Base-by-base conservation (phyloP, 169 alveolate genomes). In the Miamiensis avidus region DNA sequence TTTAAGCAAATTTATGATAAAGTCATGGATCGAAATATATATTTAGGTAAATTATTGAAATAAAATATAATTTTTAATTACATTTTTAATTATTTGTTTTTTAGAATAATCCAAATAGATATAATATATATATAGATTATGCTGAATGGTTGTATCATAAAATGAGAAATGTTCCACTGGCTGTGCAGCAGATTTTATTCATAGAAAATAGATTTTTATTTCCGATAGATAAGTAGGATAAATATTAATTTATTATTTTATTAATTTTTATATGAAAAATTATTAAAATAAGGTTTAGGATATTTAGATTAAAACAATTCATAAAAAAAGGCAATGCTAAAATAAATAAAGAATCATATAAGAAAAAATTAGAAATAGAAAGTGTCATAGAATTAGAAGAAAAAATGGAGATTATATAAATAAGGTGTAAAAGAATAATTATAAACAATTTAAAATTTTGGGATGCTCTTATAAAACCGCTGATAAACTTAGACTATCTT, bases 341-440 rank as follows among this genome's bases (percentile, higher is more conserved):
- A 28, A 29, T 34, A 33, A 86, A 86, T 65, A 31, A 72, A 33
- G 78, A 86, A 75, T 34, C 84, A 65, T 81, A 86, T 81, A 34
- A 86, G 78, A 81, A 84, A n/a, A 86, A 75, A 75, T 75, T 86
- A 75, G 90, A 81, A 29, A 64, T 81, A 27, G 86, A 86, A 81
- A 73, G 64, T 31, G 90, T 84, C 11, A 74, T 86, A 28, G 78
- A 34, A 74, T 79, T 81, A 1, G 90, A 86, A 82, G 87, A 79
- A 31, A 29, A 86, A 29, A 86, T 86, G 25, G 78, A 74, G 64
- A 34, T 31, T 16, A 86, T 86, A 31, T 81, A 86, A 75, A 30
- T 64, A 27, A 82, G 78, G 27, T 79, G 81, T 4, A 79, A 64
- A n/a, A 34, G 33, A 4, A 86, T 86, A 15, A 28, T 86, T 0